Conservation (phyloP, 176 grass and related monocot genomes). For the Alopecurus myosuroides region DNA sequence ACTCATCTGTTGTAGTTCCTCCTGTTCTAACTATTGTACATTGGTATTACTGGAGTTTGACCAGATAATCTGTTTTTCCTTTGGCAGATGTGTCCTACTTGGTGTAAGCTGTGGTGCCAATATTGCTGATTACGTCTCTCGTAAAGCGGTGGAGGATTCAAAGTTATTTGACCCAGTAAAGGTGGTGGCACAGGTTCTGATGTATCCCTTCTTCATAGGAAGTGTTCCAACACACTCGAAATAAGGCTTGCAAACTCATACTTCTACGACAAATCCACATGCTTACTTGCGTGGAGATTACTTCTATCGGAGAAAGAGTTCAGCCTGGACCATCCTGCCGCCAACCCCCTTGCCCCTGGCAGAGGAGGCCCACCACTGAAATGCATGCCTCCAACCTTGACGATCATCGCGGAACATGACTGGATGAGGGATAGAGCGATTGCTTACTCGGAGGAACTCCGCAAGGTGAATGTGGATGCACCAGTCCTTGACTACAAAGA, state of each 20-base stretch:
- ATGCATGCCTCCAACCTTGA: constrained; percentile 82
- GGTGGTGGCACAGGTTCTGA: constrained; percentile 86
- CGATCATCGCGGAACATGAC: constrained; percentile 85
- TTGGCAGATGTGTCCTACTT: constrained; percentile 80
- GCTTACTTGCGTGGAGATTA: constrained; percentile 84
- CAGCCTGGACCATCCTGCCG: constrained; percentile 71
- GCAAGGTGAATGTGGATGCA: constrained; percentile 84
- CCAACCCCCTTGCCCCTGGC: constrained; percentile 59
- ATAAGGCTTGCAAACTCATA: constrained; percentile 90
- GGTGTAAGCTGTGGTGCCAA: constrained; percentile 90
- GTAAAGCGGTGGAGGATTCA: constrained; percentile 51
- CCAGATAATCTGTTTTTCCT: neutral
- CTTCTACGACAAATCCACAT: constrained; percentile 87
- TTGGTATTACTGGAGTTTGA: constrained; percentile 10
- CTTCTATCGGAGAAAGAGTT: constrained; percentile 81
- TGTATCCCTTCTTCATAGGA: constrained; percentile 96
- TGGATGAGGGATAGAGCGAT: constrained; percentile 96
- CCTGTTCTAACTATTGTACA: neutral
- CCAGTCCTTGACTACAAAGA: constrained; percentile 92
- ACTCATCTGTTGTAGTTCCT: neutral
- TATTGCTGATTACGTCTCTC: constrained; percentile 79
- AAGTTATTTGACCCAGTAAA: constrained; percentile 72
- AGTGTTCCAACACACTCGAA: constrained; percentile 78
- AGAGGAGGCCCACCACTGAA: constrained; percentile 60
- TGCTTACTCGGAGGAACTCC: constrained; percentile 86